These are phyloP conservation scores for Pichia sp. DNA, from an alignment of 1,139 yeast species.

Conservation along the genomic window DNA sequence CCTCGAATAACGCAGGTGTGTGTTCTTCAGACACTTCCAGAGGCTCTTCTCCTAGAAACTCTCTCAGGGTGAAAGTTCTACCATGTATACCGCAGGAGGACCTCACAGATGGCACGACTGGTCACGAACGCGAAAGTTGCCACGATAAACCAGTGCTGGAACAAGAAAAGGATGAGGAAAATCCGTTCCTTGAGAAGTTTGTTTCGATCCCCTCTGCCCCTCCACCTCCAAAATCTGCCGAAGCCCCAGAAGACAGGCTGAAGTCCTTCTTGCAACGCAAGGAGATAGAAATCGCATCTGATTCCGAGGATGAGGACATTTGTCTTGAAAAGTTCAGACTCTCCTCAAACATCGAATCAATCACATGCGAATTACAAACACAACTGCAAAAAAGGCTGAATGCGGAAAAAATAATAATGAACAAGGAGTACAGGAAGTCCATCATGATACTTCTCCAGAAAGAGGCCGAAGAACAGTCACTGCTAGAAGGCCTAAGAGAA, in stretches of 20 bases:
- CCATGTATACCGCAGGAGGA: conserved; percentile 15
- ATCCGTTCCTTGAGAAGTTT: conserved; percentile 2
- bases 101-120: background rate
- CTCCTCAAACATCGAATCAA: conserved; percentile 7
- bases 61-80: conserved; percentile 1
- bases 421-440: conserved; percentile 8
- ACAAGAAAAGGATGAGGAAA: background rate
- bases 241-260: conserved; percentile 10
- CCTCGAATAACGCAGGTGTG: conserved; percentile 6
- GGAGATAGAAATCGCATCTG: conserved; percentile 8
- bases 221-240: conserved; percentile 11
- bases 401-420: background rate
- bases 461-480: conserved; percentile 1
- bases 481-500: background rate
- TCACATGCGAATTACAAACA: background rate
- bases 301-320: conserved; percentile 11
- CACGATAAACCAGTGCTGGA: too few relatives aligned
- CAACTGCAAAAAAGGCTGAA: background rate
- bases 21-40: conserved; percentile 8
- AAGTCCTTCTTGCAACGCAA: conserved; percentile 3
- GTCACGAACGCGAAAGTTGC: background rate
- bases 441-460: conserved; percentile 4
- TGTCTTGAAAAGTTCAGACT: conserved; percentile 7
- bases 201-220: conserved; percentile 13
- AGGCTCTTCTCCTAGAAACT: background rate